Evolutionary conservation across 2,329 filamentous ascomycete genomes (phyloP).

Genomic region (Hypoxylon sp.): DNA sequence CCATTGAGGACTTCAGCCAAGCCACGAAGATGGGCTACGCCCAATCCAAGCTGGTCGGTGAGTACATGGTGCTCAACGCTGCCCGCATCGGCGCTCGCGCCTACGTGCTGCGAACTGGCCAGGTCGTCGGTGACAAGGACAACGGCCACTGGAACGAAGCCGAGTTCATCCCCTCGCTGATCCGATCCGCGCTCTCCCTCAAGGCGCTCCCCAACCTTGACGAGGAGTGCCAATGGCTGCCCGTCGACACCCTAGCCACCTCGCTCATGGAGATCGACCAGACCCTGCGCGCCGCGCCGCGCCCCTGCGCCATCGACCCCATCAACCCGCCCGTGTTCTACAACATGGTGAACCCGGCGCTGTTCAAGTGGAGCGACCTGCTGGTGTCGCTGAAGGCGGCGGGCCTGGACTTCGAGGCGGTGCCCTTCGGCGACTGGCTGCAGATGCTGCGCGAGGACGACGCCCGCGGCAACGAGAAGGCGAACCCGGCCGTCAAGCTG

Average conservation of each 20-base stretch:
- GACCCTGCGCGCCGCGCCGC: conserved; percentile 44
- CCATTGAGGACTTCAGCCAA: conserved; percentile 16
- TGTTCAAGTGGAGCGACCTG: conserved; percentile 64
- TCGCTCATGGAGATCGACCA: conserved; percentile 54
- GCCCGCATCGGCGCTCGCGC: conserved; percentile 49
- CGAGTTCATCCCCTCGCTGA: conserved; percentile 65
- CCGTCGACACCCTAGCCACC: conserved; percentile 59
- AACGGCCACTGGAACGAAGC: conserved; percentile 63
- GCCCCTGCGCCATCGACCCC: conserved; percentile 2
- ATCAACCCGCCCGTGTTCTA: conserved; percentile 51
- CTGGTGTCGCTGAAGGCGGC: conserved; percentile 60
- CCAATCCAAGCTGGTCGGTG: conserved; percentile 56
- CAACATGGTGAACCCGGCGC: conserved; percentile 62
- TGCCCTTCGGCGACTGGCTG: conserved; percentile 60
- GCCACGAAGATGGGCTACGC: conserved; percentile 55
- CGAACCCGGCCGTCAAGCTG: conserved; percentile 65
- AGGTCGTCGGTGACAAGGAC: conserved; percentile 61
- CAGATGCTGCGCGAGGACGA: conserved; percentile 57
- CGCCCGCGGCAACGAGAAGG: conserved; percentile 53
- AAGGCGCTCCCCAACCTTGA: conserved; percentile 59
- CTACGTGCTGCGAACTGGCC: conserved; percentile 60
- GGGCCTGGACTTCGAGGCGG: conserved; percentile 59
- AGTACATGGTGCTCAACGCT: conserved; percentile 54
- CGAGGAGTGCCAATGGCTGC: conserved; percentile 57
- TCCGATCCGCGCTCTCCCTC: conserved; percentile 59